phyloP scores from a whole-genome alignment of 768 basidiomycete species.

The Lentinus tigrinus region DNA sequence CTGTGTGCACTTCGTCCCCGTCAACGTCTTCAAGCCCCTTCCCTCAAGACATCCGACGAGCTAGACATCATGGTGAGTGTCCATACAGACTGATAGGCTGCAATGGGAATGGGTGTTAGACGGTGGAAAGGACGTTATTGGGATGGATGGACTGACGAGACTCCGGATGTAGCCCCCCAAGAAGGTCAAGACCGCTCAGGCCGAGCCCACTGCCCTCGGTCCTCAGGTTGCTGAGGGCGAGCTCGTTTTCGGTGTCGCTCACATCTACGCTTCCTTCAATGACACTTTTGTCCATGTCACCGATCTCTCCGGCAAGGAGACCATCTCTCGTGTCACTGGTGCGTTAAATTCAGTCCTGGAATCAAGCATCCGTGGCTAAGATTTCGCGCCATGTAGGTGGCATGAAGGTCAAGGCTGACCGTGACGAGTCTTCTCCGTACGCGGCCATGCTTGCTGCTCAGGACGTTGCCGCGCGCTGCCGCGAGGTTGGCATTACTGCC shows the following conservation, averaged over 20 bases:
- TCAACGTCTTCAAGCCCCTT: constrained; percentile 20
- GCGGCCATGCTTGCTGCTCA: constrained; percentile 98
- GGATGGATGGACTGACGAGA: constrained; percentile 55
- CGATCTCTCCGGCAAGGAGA: constrained; percentile 98
- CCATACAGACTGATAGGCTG: background rate
- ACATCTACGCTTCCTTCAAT: constrained; percentile 99
- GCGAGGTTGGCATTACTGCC: constrained; percentile 97
- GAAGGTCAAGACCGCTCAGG: constrained; percentile 74
- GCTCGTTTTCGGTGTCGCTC: constrained; percentile 96
- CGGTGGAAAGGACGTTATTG: background rate
- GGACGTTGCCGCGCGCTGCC: constrained; percentile 94
- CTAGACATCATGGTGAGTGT: constrained; percentile 39
- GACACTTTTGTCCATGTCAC: constrained; percentile 99
- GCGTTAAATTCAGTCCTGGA: constrained; percentile 24
- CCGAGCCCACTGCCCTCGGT: constrained; percentile 86
- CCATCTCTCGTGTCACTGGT: constrained; percentile 98
- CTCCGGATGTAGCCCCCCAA: constrained; percentile 76
- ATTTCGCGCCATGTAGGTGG: constrained; percentile 54
- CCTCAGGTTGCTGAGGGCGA: constrained; percentile 96
- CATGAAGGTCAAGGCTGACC: constrained; percentile 99
- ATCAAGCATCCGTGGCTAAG: background rate
- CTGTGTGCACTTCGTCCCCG: constrained; percentile 3
- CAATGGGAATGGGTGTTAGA: background rate
- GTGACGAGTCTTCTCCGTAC: constrained; percentile 98
- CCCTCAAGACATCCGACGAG: constrained; percentile 28